These are phyloP conservation scores for Canavalia gladiata DNA, from an alignment of 306 rosid species.

Conservation along the genomic window DNA sequence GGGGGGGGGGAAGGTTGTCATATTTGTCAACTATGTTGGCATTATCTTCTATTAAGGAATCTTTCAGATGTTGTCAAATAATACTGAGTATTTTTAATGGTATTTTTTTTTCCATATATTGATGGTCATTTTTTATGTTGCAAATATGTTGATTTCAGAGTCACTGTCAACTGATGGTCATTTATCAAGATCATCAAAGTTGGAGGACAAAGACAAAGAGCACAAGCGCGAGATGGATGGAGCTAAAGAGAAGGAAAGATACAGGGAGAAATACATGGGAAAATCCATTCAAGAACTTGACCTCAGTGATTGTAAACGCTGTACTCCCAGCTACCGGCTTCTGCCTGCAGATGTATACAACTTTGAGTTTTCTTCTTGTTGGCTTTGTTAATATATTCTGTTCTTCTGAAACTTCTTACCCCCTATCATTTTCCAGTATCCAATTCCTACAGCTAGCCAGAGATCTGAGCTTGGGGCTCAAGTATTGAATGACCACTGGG, in stretches of 20 bases:
- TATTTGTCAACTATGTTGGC: slow-evolving; percentile 25
- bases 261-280: slow-evolving; percentile 80
- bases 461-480: slow-evolving; percentile 90
- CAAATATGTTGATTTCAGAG: slow-evolving; percentile 69
- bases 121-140: slow-evolving; percentile 45
- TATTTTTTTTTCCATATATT: slow-evolving; percentile 16
- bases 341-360: slow-evolving; percentile 82
- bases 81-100: slow-evolving; percentile 11
- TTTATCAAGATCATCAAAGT: slow-evolving; percentile 69
- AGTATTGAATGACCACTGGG: slow-evolving; percentile 97
- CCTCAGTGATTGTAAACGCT: slow-evolving; percentile 83
- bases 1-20: slow-evolving; percentile 28
- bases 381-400: slow-evolving; percentile 27
- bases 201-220: slow-evolving; percentile 85
- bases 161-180: slow-evolving; percentile 71
- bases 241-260: slow-evolving; percentile 84
- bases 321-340: slow-evolving; percentile 97
- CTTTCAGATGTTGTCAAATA: slow-evolving; percentile 38
- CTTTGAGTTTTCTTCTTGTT: slow-evolving; percentile 37
- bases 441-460: slow-evolving; percentile 88
- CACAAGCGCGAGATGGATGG: slow-evolving; percentile 79
- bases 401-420: slow-evolving; percentile 41
- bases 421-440: slow-evolving; percentile 75
- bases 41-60: slow-evolving; percentile 24
- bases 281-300: slow-evolving; percentile 99